These are phyloP conservation scores for Vitis hybrid DNA, from an alignment of 177 flowering plant genomes.

Conservation along the genomic window DNA sequence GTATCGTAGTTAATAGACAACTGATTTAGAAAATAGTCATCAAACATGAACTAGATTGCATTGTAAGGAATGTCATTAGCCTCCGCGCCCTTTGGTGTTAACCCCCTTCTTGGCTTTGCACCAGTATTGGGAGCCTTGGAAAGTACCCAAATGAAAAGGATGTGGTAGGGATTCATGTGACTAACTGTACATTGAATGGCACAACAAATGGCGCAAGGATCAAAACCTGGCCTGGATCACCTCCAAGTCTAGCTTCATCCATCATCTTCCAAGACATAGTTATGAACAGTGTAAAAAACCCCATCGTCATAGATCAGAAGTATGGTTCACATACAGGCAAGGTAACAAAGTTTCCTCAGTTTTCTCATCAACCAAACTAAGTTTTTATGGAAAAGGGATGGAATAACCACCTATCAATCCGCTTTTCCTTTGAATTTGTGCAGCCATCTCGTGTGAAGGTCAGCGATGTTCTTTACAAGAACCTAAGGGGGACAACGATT, in stretches of 20 bases:
- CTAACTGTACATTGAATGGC: conserved; percentile 27
- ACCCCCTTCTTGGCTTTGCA: neutral
- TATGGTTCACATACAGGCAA: conserved; percentile 20
- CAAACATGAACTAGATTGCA: too few relatives aligned
- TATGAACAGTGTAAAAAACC: conserved; percentile 36
- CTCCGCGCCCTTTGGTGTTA: neutral
- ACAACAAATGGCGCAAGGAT: conserved; percentile 49
- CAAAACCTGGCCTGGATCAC: conserved; percentile 33
- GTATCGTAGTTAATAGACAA: too few relatives aligned
- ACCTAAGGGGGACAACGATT: conserved; percentile 49
- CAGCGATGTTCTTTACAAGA: conserved; percentile 46
- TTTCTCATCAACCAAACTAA: too few relatives aligned
- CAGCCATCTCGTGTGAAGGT: conserved; percentile 52
- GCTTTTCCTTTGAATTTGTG: neutral
- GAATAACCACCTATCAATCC: neutral
- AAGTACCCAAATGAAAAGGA: conserved; percentile 27
- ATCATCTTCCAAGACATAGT: conserved; percentile 31
- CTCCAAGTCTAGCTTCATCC: conserved; percentile 19
- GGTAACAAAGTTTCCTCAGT: neutral
- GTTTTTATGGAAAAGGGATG: too few relatives aligned
- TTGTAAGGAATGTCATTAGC: too few relatives aligned
- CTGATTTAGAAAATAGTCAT: too few relatives aligned
- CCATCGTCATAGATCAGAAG: conserved; percentile 43
- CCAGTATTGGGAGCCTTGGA: conserved; percentile 51
- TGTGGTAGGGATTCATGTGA: conserved; percentile 30